Evolutionary conservation across 2,329 filamentous ascomycete genomes (phyloP).

Genomic region (Curvularia spicifera): DNA sequence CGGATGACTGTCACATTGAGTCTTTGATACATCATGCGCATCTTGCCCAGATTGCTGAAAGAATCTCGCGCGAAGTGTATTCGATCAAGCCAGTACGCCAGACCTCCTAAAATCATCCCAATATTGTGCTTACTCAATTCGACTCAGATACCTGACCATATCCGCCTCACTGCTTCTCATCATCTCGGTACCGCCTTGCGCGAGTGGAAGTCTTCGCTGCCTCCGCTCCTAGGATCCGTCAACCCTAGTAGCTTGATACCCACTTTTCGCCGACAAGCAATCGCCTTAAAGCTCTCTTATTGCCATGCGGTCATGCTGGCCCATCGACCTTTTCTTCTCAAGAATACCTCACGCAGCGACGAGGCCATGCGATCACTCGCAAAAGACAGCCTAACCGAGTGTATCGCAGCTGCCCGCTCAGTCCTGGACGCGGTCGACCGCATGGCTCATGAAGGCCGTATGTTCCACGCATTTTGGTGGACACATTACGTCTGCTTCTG

Average conservation of each 20-base stretch:
- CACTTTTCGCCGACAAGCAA: slow-evolving; percentile 49
- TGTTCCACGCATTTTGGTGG: slow-evolving; percentile 58
- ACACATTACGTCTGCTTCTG: slow-evolving; percentile 60
- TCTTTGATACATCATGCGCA: slow-evolving; percentile 57
- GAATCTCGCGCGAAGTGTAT: slow-evolving; percentile 44
- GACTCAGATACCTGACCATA: slow-evolving; percentile 30
- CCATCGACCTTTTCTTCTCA: slow-evolving; percentile 42
- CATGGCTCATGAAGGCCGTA: slow-evolving; percentile 46
- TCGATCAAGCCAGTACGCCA: slow-evolving; percentile 38
- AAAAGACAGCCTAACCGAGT: slow-evolving; percentile 51
- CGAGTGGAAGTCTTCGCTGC: slow-evolving; percentile 46
- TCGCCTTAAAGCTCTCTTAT: slow-evolving; percentile 42
- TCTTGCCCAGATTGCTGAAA: slow-evolving; percentile 42
- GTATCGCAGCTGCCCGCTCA: slow-evolving; percentile 53
- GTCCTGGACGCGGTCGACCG: slow-evolving; percentile 47
- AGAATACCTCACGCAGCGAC: slow-evolving; percentile 21
- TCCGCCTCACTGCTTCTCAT: slow-evolving; percentile 50
- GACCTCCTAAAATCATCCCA: neutral
- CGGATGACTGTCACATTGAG: slow-evolving; percentile 60
- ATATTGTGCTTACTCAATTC: neutral
- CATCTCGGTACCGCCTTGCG: slow-evolving; percentile 49
- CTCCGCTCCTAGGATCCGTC: slow-evolving; percentile 54
- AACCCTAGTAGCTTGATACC: slow-evolving; percentile 56
- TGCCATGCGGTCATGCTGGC: slow-evolving; percentile 47
- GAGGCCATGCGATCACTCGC: slow-evolving; percentile 40